A percentile compares a stretch with the other conserved stretches of the same genome.
phyloP scores from a whole-genome alignment of 139 green algal species.

The Edaphochlamys debaryana region DNA sequence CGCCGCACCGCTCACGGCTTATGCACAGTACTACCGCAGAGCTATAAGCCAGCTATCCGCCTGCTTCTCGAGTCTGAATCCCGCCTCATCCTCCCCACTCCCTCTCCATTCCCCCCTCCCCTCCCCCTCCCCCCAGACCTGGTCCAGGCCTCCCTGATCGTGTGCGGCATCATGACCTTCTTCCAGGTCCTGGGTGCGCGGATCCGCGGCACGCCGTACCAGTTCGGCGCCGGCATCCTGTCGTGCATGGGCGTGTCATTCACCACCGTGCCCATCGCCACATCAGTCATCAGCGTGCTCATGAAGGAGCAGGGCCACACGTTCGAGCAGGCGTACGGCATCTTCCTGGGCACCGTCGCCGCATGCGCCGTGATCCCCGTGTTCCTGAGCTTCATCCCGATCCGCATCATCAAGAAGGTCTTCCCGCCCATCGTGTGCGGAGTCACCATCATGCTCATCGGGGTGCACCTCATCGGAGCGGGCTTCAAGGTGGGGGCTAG shows the following conservation, averaged over 20 bases:
- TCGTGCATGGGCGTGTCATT: conserved; percentile 73
- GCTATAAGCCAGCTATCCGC: no score
- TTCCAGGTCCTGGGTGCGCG: conserved; percentile 51
- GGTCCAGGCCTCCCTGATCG: conserved; percentile 65
- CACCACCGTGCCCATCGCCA: conserved; percentile 71
- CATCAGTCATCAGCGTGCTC: conserved; percentile 26
- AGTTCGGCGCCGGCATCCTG: conserved; percentile 69
- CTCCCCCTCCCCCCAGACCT: no score
- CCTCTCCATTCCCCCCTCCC: no score
- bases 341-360: conserved; percentile 75
- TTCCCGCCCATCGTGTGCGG: conserved; percentile 77
- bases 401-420: conserved; percentile 61
- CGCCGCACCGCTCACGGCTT: no score
- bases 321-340: conserved; percentile 69
- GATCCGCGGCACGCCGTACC: conserved; percentile 27
- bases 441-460: conserved; percentile 76
- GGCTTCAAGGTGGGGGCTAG: conserved; percentile 77
- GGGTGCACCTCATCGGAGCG: conserved; percentile 62
- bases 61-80: no score
- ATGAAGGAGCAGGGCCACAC: conserved; percentile 45
- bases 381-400: conserved; percentile 76
- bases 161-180: conserved; percentile 64
- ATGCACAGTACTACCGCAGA: no score
- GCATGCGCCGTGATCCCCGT: conserved; percentile 65
- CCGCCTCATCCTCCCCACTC: no score